Conservation (phyloP, 176 grass and related monocot species). For the Avena eriantha region DNA sequence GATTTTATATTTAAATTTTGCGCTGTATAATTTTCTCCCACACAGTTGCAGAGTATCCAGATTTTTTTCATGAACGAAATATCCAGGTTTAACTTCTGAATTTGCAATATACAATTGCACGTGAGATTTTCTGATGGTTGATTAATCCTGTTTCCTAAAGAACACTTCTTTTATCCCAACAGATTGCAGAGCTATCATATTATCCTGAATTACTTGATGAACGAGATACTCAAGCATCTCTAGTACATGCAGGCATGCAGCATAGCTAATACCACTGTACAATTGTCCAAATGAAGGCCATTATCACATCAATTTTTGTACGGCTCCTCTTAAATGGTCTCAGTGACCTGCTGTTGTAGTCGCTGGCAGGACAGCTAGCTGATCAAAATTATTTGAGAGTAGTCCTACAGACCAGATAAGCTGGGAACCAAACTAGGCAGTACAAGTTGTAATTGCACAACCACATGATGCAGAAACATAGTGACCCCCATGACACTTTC, state of each 20-base stretch:
- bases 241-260: not conserved
- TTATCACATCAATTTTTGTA: not conserved
- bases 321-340: not conserved
- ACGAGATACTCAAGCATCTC: not conserved
- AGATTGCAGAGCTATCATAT: not conserved
- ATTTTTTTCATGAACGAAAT: not conserved
- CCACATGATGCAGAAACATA: conserved; percentile 8
- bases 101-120: not conserved
- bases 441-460: not conserved
- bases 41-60: not conserved
- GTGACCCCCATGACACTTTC: not conserved
- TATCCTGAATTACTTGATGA: not conserved
- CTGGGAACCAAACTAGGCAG: not conserved
- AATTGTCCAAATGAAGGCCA: not conserved
- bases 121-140: not conserved
- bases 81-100: not conserved
- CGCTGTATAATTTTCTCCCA: not conserved
- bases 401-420: conserved; percentile 1
- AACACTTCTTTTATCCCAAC: not conserved
- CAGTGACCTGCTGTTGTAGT: not conserved
- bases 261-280: not conserved
- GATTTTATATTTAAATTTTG: conserved; percentile 2
- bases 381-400: not conserved
- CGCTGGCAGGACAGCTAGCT: conserved; percentile 10
- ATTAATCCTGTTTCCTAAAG: not conserved